phyloP scores from a whole-genome alignment of 1,139 yeast genomes.

The Zygosaccharomyces sapae region DNA sequence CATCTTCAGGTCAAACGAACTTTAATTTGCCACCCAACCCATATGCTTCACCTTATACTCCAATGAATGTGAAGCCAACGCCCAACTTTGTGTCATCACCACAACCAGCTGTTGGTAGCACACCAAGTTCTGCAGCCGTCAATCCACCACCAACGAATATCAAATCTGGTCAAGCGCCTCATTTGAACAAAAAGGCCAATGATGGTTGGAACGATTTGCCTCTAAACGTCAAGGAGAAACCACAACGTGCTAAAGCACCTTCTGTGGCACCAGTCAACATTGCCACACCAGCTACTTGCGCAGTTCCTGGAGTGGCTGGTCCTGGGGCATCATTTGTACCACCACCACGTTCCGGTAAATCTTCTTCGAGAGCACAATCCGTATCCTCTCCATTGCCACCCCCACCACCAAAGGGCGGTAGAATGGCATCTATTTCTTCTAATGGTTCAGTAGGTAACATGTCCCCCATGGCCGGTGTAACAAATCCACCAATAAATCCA shows the following conservation, averaged over 20 bases:
- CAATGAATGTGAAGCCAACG: conserved; percentile 16
- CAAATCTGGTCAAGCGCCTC: conserved; percentile 37
- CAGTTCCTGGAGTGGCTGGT: conserved; percentile 5
- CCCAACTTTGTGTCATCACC: conserved; percentile 18
- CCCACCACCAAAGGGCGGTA: conserved; percentile 14
- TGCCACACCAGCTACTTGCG: conserved; percentile 18
- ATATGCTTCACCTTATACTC: conserved; percentile 32
- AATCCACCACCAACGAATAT: conserved; percentile 19
- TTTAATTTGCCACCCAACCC: conserved; percentile 34
- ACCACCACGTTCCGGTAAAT: conserved; percentile 24
- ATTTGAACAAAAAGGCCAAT: conserved; percentile 50
- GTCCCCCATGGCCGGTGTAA: conserved; percentile 8
- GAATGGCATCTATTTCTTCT: conserved; percentile 16
- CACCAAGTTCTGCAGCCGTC: conserved; percentile 2
- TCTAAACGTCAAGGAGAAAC: conserved; percentile 52
- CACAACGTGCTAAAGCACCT: conserved; percentile 44
- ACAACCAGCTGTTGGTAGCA: conserved; percentile 5
- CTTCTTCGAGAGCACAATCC: conserved; percentile 21
- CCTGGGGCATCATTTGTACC: conserved; percentile 14
- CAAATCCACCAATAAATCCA: conserved; percentile 9
- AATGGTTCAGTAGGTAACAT: conserved; percentile 11
- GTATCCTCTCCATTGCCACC: conserved; percentile 17
- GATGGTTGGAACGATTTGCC: conserved; percentile 97
- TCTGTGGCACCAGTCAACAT: conserved; percentile 31
- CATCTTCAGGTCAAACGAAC: conserved; percentile 14